Base-by-base conservation (phyloP, 176 grass and related monocot species). In the Oryza meridionalis region DNA sequence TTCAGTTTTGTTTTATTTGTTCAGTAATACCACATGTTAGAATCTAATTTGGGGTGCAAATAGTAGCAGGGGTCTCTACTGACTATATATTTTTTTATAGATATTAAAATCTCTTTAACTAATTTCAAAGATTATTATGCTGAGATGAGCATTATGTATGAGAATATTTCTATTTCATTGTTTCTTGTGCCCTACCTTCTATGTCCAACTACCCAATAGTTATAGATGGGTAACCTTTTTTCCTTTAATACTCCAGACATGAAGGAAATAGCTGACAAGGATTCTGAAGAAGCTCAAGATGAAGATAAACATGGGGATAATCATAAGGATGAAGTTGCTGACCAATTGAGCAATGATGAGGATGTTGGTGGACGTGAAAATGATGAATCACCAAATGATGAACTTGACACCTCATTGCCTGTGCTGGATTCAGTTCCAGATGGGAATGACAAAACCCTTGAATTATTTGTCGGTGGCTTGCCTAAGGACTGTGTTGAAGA, bases 401-500 rank as follows among this genome's bases (percentile, higher is more conserved):
- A 86, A 82, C 37, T 87, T 53, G 88, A 82, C 75, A 77, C 84
- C 66, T 63, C 77, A 73, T 46, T 87, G 11, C 63, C 58, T 73
- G 42, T 82, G 50, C 76, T 64, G 40, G 72, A 35, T 70, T 43
- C 66, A 42, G 67, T 74, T 82, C 44, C 76, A 50, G 85, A 84
- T 59, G 85, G 61, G 15, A 81, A 77, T 76, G 47, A 31, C 69
- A 88, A 94, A 74, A 87, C 73, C 22, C 47, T 90, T 80, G 85
- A 92, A 83, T 86, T 97, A 87, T 94, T 94, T 80, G 73, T 97
- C 79, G 78, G 88, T 46, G 70, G 83, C 38, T 88, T 97, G 84
- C 85, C 88, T 75, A 89, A 77, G 79, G 51, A 78, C 46, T 91
- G 88, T 86, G 84, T 85, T 65, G 72, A 94, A 77, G 88, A 90